Conservation (phyloP, 1,284 basidiomycete genomes). For the Malassezia vespertilionis region DNA sequence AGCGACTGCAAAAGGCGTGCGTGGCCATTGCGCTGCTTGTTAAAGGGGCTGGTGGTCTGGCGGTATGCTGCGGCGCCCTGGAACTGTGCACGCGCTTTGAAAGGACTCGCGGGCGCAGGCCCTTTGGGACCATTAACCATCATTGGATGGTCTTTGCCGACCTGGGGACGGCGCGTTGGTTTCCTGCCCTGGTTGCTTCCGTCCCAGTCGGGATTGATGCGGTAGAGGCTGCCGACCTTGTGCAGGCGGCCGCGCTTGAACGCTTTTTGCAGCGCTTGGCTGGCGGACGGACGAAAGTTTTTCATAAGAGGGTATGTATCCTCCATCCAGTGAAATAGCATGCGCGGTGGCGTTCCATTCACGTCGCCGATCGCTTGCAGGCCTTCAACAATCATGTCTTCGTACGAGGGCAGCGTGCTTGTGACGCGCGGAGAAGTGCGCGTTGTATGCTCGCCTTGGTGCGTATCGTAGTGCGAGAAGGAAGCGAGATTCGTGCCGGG, state of each 20-base stretch:
- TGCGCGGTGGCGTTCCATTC: conserved; percentile 29
- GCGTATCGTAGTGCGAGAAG: background rate
- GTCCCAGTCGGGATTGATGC: conserved; percentile 36
- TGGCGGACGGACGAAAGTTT: conserved; percentile 44
- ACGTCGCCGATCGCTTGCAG: conserved; percentile 25
- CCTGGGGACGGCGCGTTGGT: conserved; percentile 30
- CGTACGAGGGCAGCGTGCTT: conserved; percentile 36
- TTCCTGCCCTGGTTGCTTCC: conserved; percentile 29
- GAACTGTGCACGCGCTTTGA: conserved; percentile 21
- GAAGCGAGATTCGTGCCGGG: background rate
- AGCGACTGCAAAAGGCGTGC: conserved; percentile 12
- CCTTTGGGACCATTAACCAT: conserved; percentile 33
- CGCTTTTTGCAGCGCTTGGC: conserved; percentile 43
- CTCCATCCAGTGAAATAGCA: conserved; percentile 39
- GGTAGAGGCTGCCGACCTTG: conserved; percentile 39
- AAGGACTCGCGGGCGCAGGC: conserved; percentile 29
- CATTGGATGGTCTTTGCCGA: conserved; percentile 35
- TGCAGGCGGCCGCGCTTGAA: conserved; percentile 40
- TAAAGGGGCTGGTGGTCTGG: conserved; percentile 18
- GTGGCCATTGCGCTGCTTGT: conserved; percentile 13
- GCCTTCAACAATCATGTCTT: conserved; percentile 41
- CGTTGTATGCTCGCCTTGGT: background rate
- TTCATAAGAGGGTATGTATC: conserved; percentile 39
- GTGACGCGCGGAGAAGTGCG: conserved; percentile 20
- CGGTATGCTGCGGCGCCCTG: conserved; percentile 28